Conservation (phyloP, 306 rosid genomes). For the Vicia faba region DNA sequence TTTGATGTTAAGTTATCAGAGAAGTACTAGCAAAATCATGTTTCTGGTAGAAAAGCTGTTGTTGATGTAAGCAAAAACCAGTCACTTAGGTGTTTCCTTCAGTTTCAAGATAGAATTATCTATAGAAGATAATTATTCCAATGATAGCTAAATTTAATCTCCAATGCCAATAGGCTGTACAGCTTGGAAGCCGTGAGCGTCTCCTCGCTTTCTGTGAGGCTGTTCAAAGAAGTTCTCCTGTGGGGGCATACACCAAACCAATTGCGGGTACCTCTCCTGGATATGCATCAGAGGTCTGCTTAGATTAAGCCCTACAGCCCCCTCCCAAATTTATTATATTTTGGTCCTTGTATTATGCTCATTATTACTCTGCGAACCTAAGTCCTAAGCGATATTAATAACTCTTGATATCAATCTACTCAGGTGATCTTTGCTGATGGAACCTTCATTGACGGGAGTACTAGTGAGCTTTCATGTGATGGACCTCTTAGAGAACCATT, state of each 20-base stretch:
- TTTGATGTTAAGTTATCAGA: conserved; percentile 1
- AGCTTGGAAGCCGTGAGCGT: conserved; percentile 74
- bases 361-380: conserved; percentile 6
- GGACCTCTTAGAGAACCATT: conserved; percentile 92
- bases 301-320: conserved; percentile 1
- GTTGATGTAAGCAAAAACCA: conserved; percentile 3
- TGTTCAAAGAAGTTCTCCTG: conserved; percentile 92
- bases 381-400: conserved; percentile 4
- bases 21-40: conserved; percentile 14
- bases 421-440: conserved; percentile 98
- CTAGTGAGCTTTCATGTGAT: conserved; percentile 97
- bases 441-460: conserved; percentile 92
- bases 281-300: conserved; percentile 92
- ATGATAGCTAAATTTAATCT: conserved; percentile 3
- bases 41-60: conserved; percentile 19
- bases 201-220: conserved; percentile 93
- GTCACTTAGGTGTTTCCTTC: conserved; percentile 28
- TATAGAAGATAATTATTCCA: conserved; percentile 7
- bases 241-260: conserved; percentile 82
- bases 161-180: conserved; percentile 65
- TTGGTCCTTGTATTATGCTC: conserved; percentile 13
- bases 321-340: conserved; percentile 19
- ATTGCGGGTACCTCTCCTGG: conserved; percentile 84
- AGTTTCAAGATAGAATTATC: neutral
- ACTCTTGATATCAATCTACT: conserved; percentile 33